These are phyloP conservation scores for Avicennia marina DNA, from an alignment of 257 asterid genomes.

Conservation along the genomic window DNA sequence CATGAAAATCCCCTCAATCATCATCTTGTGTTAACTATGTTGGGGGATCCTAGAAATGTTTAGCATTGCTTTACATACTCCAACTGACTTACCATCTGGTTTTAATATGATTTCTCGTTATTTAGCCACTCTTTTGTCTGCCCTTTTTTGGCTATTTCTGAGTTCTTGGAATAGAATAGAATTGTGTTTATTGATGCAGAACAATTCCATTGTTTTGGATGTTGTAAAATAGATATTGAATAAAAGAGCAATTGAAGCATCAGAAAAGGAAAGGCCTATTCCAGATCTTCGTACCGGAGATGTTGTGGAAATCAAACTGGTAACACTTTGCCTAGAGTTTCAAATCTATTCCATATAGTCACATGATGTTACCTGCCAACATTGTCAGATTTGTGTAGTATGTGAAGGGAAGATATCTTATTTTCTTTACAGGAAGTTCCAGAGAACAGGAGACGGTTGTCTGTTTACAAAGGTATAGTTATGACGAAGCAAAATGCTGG, in stretches of 20 bases:
- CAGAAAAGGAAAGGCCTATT: constrained; percentile 57
- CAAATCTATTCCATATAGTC: background rate
- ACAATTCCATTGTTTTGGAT: too few relatives aligned
- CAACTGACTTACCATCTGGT: too few relatives aligned
- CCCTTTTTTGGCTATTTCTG: background rate
- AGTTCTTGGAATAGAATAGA: constrained; percentile 2
- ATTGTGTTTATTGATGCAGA: constrained; percentile 5
- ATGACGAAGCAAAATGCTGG: constrained; percentile 93
- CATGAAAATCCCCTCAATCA: background rate
- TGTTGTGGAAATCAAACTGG: constrained; percentile 86
- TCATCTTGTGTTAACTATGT: background rate
- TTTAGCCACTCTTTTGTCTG: background rate
- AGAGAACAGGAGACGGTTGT: constrained; percentile 69
- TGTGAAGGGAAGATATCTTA: constrained; percentile 10
- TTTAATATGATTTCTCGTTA: background rate
- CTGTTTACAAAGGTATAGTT: constrained; percentile 83
- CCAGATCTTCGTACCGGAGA: constrained; percentile 91
- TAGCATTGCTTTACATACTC: too few relatives aligned
- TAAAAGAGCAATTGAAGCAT: constrained; percentile 73
- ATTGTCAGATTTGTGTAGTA: constrained; percentile 6
- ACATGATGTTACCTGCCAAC: background rate
- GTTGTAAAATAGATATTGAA: constrained; percentile 59
- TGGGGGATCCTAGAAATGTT: too few relatives aligned
- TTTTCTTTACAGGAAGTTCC: constrained; percentile 67
- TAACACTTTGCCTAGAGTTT: constrained; percentile 17